phyloP scores from a whole-genome alignment of 805 yeast species.

The Barnettozyma pratensis region DNA sequence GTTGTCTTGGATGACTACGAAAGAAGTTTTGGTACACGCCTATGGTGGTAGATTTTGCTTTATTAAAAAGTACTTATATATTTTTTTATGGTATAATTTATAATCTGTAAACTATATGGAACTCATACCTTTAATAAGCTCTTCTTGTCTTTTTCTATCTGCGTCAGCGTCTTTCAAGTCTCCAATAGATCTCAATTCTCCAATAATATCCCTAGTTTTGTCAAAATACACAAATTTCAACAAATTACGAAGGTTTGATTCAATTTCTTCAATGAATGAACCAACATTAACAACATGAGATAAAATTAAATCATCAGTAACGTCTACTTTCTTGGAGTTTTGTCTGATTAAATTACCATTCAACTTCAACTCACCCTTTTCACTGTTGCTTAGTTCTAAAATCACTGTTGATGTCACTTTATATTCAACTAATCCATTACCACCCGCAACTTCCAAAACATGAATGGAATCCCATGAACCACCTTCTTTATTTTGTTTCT shows the following conservation, averaged over 20 bases:
- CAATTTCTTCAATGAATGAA: conserved; percentile 78
- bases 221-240: conserved; percentile 94
- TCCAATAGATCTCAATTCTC: conserved; percentile 49
- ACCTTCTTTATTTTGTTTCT: conserved; percentile 51
- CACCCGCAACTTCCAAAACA: conserved; percentile 67
- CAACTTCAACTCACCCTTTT: conserved; percentile 40
- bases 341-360: conserved; percentile 89
- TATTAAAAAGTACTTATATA: background rate
- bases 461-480: conserved; percentile 85
- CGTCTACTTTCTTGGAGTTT: conserved; percentile 48
- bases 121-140: conserved; percentile 3
- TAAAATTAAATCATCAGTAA: conserved; percentile 30
- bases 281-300: conserved; percentile 88
- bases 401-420: conserved; percentile 85
- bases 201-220: conserved; percentile 83
- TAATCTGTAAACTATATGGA: background rate
- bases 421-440: conserved; percentile 40
- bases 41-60: background rate
- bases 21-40: no score
- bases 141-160: conserved; percentile 7
- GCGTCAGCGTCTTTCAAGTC: conserved; percentile 8
- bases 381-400: conserved; percentile 46
- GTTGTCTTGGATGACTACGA: no score
- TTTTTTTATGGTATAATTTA: no score
- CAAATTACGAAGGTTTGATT: conserved; percentile 78